Conservation (phyloP, 352 stramenopile genomes). For the Phytophthora multivora region DNA sequence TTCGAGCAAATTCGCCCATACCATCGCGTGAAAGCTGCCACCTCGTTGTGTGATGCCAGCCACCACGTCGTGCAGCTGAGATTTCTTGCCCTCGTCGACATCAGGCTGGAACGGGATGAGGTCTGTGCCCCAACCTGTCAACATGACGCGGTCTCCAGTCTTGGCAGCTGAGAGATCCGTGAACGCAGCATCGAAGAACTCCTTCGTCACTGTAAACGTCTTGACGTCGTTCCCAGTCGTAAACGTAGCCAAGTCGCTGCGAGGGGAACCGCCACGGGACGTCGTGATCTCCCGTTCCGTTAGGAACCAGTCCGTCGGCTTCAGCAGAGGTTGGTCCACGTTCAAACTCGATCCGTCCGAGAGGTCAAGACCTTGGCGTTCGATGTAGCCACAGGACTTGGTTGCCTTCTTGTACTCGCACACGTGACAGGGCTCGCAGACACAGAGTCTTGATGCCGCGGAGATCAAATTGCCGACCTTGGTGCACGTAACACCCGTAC, state of each 20-base stretch:
- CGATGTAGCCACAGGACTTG: background rate
- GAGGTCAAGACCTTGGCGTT: constrained; percentile 3
- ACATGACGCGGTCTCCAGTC: constrained; percentile 34
- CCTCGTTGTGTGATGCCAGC: constrained; percentile 33
- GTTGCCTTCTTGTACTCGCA: constrained; percentile 5
- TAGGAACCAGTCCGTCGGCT: constrained; percentile 52
- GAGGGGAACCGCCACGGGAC: constrained; percentile 45
- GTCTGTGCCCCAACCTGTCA: constrained; percentile 58
- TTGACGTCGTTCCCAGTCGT: constrained; percentile 47
- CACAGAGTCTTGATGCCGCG: background rate
- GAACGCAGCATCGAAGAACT: constrained; percentile 53
- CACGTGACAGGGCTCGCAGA: constrained; percentile 13
- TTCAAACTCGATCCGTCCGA: constrained; percentile 5
- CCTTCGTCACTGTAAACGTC: constrained; percentile 42
- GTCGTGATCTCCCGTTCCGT: constrained; percentile 51
- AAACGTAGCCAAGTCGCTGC: constrained; percentile 39
- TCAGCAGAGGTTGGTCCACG: constrained; percentile 4
- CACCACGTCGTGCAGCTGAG: constrained; percentile 41
- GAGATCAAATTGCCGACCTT: background rate
- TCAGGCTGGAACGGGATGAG: constrained; percentile 45
- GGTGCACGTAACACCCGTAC: constrained; percentile 3
- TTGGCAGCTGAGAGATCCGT: constrained; percentile 38
- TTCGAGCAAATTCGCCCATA: constrained; percentile 12
- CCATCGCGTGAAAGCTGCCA: constrained; percentile 10
- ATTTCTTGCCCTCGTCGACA: constrained; percentile 25